phyloP scores from a whole-genome alignment of 2,329 filamentous ascomycete species.

The Penicillium paneum region DNA sequence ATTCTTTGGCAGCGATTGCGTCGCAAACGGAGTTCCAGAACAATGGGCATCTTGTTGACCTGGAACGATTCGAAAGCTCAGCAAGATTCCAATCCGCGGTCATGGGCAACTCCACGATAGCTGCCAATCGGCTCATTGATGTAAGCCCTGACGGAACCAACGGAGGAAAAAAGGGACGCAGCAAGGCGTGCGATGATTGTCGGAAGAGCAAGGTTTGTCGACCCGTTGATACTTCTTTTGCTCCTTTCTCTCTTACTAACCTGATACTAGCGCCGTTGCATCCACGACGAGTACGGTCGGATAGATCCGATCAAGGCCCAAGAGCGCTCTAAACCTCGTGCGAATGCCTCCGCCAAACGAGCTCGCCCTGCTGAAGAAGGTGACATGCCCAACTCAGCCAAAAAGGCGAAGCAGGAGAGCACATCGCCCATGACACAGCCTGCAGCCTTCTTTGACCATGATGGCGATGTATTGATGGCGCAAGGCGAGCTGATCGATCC shows the following conservation, averaged over 20 bases:
- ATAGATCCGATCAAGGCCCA: conserved; percentile 63
- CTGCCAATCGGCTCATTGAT: conserved; percentile 29
- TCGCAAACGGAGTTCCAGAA: conserved; percentile 35
- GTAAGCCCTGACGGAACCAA: conserved; percentile 33
- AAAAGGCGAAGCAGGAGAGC: conserved; percentile 37
- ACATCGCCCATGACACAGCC: conserved; percentile 27
- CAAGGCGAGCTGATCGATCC: conserved; percentile 15
- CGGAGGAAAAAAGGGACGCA: conserved; percentile 56
- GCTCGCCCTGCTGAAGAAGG: conserved; percentile 46
- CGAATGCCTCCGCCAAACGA: conserved; percentile 55
- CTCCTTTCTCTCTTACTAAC: conserved; percentile 20
- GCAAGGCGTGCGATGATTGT: conserved; percentile 64
- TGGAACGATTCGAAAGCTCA: conserved; percentile 31
- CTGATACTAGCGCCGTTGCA: conserved; percentile 57
- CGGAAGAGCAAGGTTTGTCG: conserved; percentile 62
- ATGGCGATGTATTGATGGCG: conserved; percentile 13
- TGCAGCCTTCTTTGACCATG: conserved; percentile 19
- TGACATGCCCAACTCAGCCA: conserved; percentile 21
- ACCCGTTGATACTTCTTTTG: background rate
- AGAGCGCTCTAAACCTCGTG: conserved; percentile 59
- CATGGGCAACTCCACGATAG: conserved; percentile 27
- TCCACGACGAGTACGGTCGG: conserved; percentile 63
- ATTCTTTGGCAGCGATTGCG: conserved; percentile 39
- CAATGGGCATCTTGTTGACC: conserved; percentile 20
- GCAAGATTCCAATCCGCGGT: conserved; percentile 27